These are phyloP conservation scores for Fusarium sp. DNA, from an alignment of 2,329 filamentous ascomycete species.

Conservation along the genomic window DNA sequence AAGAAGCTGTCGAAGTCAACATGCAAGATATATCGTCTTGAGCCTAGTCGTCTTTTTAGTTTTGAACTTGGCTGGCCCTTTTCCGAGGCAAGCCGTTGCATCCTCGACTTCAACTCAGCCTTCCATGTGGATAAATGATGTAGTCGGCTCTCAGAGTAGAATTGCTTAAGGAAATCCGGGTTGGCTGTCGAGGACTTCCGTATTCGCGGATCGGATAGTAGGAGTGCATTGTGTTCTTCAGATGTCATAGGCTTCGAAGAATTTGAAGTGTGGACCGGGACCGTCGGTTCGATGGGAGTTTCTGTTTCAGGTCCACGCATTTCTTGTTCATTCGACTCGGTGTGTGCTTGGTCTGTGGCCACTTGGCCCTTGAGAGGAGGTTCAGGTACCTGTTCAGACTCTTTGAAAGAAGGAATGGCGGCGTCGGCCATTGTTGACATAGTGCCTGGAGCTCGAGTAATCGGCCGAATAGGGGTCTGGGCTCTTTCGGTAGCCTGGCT, in stretches of 20 bases:
- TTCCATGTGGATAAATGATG: slow-evolving; percentile 98
- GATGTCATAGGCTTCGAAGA: slow-evolving; percentile 77
- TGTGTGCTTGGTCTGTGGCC: neutral
- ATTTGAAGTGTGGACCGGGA: slow-evolving; percentile 17
- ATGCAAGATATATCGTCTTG: slow-evolving; percentile 87
- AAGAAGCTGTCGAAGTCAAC: slow-evolving; percentile 99
- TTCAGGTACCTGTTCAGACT: neutral
- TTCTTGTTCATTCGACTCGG: neutral
- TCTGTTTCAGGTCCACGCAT: neutral
- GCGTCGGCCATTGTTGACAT: slow-evolving; percentile 3
- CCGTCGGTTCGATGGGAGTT: neutral
- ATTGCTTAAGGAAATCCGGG: slow-evolving; percentile 92
- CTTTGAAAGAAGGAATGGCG: slow-evolving; percentile 5
- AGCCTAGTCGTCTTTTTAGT: slow-evolving; percentile 66
- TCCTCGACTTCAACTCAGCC: slow-evolving; percentile 87
- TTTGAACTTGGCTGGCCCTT: slow-evolving; percentile 61
- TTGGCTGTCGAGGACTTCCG: slow-evolving; percentile 92
- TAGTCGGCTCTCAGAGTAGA: slow-evolving; percentile 92
- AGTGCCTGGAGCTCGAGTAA: neutral
- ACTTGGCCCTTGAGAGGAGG: neutral
- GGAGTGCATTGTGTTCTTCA: slow-evolving; percentile 89
- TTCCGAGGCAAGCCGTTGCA: slow-evolving; percentile 83
- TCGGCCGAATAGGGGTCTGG: slow-evolving; percentile 35
- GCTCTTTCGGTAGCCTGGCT: slow-evolving; percentile 47
- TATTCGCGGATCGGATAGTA: slow-evolving; percentile 85